Percentiles rank a stretch among this genome's conserved stretches.
phyloP scores from a whole-genome alignment of 176 grass and related monocot species.

The Avena atlantica region DNA sequence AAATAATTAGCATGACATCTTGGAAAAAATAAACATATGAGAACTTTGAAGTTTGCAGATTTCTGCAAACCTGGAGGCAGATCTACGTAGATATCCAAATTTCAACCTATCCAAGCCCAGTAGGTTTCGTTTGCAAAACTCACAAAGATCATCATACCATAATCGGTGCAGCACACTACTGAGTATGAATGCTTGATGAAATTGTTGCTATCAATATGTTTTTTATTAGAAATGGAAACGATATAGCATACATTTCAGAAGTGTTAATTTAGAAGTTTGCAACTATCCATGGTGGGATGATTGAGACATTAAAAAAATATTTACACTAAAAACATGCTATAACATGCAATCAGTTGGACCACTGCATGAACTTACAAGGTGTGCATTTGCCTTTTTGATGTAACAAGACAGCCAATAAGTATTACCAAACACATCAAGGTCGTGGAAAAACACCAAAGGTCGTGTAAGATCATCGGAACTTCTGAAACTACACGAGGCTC shows the following conservation, averaged over 20 bases:
- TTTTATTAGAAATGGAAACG: slow-evolving; percentile 44
- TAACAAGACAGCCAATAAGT: background rate
- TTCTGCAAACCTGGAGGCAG: background rate
- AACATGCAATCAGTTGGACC: slow-evolving; percentile 14
- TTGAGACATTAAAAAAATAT: slow-evolving; percentile 28
- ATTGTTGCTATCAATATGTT: slow-evolving; percentile 37
- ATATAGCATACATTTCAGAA: slow-evolving; percentile 35
- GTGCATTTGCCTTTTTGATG: slow-evolving; percentile 10
- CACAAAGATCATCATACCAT: background rate
- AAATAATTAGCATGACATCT: slow-evolving; percentile 14
- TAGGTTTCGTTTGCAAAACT: background rate
- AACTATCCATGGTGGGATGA: slow-evolving; percentile 41
- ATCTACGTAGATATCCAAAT: background rate
- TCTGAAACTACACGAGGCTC: slow-evolving; percentile 47
- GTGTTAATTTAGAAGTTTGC: slow-evolving; percentile 18
- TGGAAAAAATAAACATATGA: background rate
- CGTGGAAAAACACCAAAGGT: slow-evolving; percentile 35
- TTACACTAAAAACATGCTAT: background rate
- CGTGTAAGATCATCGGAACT: slow-evolving; percentile 37
- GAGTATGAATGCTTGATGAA: slow-evolving; percentile 40
- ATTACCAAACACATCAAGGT: slow-evolving; percentile 33
- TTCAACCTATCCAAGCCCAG: background rate
- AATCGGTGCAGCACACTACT: background rate
- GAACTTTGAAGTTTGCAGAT: background rate
- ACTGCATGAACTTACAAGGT: background rate